Conservation (phyloP, 257 asterid genomes). For the Nicotiana benthamiana region DNA sequence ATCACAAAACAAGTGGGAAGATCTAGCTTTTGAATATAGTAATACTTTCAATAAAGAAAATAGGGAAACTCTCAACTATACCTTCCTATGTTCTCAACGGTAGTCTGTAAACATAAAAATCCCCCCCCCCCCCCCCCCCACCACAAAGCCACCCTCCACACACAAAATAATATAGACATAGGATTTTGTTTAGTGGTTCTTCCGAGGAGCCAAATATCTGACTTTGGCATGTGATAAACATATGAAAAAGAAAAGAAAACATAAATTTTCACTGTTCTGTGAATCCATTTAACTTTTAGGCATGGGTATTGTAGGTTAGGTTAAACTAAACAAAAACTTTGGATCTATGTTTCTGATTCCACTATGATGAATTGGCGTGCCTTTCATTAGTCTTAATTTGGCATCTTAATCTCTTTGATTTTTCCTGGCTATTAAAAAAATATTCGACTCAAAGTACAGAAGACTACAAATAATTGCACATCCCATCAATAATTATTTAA, state of each 20-base stretch:
- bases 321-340: neutral
- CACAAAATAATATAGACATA: neutral
- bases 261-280: neutral
- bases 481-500: neutral
- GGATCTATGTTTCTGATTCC: neutral
- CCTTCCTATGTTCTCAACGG: neutral
- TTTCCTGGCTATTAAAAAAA: neutral
- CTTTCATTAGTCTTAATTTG: neutral
- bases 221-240: neutral
- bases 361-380: neutral
- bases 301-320: neutral
- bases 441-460: neutral
- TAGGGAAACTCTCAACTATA: neutral
- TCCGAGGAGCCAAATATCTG: neutral
- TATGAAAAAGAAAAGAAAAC: neutral
- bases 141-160: no score
- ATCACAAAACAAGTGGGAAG: neutral
- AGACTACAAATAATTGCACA: neutral
- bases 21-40: neutral
- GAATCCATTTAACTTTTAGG: neutral
- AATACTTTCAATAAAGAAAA: neutral
- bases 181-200: neutral
- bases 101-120: neutral
- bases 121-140: no score
- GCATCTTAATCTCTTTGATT: neutral